Evolutionary conservation across 257 asterid species (phyloP).

Genomic region (Thymus mandschuricus): DNA sequence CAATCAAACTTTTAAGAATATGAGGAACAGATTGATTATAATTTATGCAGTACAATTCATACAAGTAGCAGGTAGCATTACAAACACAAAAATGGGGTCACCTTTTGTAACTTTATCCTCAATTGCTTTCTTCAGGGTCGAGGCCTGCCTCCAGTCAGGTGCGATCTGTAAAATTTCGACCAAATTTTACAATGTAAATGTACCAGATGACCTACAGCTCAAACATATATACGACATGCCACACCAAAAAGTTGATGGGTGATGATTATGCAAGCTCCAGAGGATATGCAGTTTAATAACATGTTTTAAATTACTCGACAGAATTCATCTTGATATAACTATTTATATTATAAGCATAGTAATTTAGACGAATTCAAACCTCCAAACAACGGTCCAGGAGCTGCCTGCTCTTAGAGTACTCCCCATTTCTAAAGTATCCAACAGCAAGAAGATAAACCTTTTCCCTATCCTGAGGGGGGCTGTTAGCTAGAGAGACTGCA

Average conservation of each 20-base stretch:
- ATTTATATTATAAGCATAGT: neutral
- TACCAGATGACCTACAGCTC: neutral
- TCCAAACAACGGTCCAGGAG: slow-evolving; percentile 78
- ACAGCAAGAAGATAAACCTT: slow-evolving; percentile 79
- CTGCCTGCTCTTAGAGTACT: slow-evolving; percentile 81
- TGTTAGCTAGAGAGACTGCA: slow-evolving; percentile 73
- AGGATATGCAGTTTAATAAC: neutral
- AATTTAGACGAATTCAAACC: slow-evolving; percentile 48
- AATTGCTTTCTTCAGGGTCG: slow-evolving; percentile 76
- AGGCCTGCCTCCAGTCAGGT: slow-evolving; percentile 93
- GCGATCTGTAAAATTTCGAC: slow-evolving; percentile 51
- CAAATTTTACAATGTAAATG: slow-evolving; percentile 2
- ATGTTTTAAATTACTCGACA: neutral
- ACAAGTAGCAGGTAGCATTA: neutral
- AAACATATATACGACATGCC: neutral
- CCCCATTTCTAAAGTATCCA: slow-evolving; percentile 84
- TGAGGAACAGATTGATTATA: neutral
- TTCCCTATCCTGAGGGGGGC: slow-evolving; percentile 64
- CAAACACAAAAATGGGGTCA: slow-evolving; percentile 17
- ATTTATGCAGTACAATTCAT: neutral
- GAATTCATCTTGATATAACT: neutral
- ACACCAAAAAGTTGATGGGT: slow-evolving; percentile 3
- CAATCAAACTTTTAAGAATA: neutral
- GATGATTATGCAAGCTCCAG: neutral
- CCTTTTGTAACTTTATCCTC: slow-evolving; percentile 90